Percentiles rank a stretch among this genome's conserved stretches.
Conservation (phyloP, 176 grass and related monocot genomes). For the Pontederia paniculata region DNA sequence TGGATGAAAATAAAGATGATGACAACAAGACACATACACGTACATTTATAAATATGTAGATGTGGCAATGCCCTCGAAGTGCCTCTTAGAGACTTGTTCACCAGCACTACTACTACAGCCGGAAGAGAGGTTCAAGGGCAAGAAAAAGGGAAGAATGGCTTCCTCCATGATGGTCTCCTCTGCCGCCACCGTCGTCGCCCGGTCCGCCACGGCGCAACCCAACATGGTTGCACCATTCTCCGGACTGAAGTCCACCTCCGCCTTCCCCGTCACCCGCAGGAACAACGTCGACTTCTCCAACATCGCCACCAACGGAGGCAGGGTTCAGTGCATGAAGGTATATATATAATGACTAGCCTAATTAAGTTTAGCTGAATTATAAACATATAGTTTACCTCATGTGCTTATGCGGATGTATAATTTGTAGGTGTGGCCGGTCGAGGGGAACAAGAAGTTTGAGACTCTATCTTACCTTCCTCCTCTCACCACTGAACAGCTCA, state of each 20-base stretch:
- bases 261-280: constrained; percentile 5
- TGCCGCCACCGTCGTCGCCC: background rate
- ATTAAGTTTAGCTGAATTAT: background rate
- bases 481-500: background rate
- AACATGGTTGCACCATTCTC: constrained; percentile 1
- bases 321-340: constrained; percentile 5
- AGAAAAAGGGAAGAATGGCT: too few relatives aligned
- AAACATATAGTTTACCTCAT: background rate
- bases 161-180: background rate
- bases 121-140: too few relatives aligned
- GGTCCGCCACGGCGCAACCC: background rate
- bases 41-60: too few relatives aligned
- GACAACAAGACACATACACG: too few relatives aligned
- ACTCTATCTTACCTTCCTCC: constrained; percentile 2
- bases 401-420: background rate
- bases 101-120: too few relatives aligned
- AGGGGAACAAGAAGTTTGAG: constrained; percentile 4
- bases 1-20: too few relatives aligned
- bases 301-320: background rate
- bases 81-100: too few relatives aligned
- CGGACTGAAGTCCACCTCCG: background rate
- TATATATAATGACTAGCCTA: background rate
- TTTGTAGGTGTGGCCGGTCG: background rate
- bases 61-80: too few relatives aligned
- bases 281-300: background rate